Conservation (phyloP, 768 basidiomycete genomes). For the Serendipita sp. region DNA sequence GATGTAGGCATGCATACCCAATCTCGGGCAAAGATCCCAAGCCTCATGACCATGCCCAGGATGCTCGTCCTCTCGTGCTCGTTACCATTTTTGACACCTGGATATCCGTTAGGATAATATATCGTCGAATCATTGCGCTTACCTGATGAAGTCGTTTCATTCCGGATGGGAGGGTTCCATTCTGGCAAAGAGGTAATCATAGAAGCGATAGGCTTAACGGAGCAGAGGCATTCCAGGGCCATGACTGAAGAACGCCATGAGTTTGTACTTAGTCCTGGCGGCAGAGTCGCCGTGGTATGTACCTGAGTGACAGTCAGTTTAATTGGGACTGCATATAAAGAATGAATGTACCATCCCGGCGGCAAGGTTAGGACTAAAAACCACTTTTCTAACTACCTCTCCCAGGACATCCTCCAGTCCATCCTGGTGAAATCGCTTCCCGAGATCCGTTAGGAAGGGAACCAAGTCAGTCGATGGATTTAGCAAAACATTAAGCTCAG, state of each 20-base stretch:
- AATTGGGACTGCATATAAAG: too few relatives aligned
- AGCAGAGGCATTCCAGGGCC: conserved; percentile 65
- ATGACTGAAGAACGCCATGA: conserved; percentile 75
- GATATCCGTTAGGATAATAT: too few relatives aligned
- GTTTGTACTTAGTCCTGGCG: background rate
- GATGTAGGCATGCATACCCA: conserved; percentile 39
- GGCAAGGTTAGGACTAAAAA: conserved; percentile 31
- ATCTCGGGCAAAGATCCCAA: conserved; percentile 79
- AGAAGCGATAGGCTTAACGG: conserved; percentile 66
- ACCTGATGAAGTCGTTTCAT: background rate
- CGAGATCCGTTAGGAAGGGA: conserved; percentile 71
- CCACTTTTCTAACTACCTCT: conserved; percentile 44
- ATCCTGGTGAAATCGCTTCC: conserved; percentile 62
- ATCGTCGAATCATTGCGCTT: background rate
- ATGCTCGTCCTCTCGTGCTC: conserved; percentile 40
- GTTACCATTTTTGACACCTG: conserved; percentile 1
- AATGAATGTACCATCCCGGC: background rate
- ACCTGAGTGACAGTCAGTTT: background rate
- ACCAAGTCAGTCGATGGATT: conserved; percentile 47
- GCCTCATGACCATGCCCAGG: conserved; percentile 68
- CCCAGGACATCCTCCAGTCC: conserved; percentile 70
- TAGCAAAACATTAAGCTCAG: conserved; percentile 35
- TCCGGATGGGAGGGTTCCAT: conserved; percentile 40
- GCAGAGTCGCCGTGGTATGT: background rate
- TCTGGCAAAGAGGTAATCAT: conserved; percentile 63